Base-by-base conservation (phyloP, 305 asterid species). In the Rubia peregrina region DNA sequence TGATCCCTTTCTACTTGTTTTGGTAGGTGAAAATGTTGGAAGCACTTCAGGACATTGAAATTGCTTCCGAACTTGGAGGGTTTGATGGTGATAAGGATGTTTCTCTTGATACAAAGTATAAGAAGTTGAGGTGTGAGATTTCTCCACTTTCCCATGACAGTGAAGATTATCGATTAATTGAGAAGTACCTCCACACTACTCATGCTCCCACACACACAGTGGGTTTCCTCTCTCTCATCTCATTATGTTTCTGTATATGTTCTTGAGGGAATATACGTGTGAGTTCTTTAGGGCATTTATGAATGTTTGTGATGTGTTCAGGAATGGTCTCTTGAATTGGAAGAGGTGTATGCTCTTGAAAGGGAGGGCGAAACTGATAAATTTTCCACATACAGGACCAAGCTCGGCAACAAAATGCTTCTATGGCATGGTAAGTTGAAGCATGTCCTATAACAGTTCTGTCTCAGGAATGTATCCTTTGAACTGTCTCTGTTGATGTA, bases 161-260 rank as follows among this genome's bases (percentile, higher is more conserved):
- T 81, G 98, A 94, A 76, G 99, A 91, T 80, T 89, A 83, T 74
- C 81, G 19, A 66, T 76, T 94, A 77, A 83, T 94, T 74, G 85
- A 94, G 78, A 91, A 94, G 80, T 94, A 94, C 86, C 90, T 94
- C 80, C 87, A 84, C 33, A 78, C 76, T 57, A 94, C 99, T 42
- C 98, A 89, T 83, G 99, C 99, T 76, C 98, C 99, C 71, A 94
- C 99, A 7, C 99, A 94, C 84, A 91, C 90, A 22, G 99, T 94
- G 75, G 33, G 86, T 73, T 68, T 79, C 70, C 48, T 71, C 80
- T 53, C 66, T 69, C 74, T 40, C 61, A 65, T 51, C n/a, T 48
- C 22, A 10, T 17, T 1, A 53, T 69, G 33, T 65, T 6, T 55
- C 73, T 63, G 21, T 72, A 16, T 67, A 24, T 38, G 16, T 36